These are phyloP conservation scores for Cymbopogon citratus DNA, from an alignment of 176 grass and related monocot genomes.

Conservation along the genomic window DNA sequence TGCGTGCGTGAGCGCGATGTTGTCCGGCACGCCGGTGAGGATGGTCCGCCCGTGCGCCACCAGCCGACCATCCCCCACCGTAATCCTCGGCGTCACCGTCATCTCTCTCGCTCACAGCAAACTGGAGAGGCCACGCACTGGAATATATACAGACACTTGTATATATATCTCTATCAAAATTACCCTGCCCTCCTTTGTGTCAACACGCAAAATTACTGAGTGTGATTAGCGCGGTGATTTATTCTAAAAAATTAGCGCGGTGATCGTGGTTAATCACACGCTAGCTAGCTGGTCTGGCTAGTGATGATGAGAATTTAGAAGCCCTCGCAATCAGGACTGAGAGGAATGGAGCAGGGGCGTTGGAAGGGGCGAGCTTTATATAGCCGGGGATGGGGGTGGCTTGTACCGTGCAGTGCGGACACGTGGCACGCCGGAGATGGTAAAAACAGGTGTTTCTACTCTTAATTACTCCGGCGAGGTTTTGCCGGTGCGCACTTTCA, in stretches of 20 bases:
- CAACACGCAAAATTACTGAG: neutral
- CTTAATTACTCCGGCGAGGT: neutral
- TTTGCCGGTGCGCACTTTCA: neutral
- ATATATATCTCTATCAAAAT: too few relatives aligned
- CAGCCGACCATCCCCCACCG: slow-evolving; percentile 41
- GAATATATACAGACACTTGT: too few relatives aligned
- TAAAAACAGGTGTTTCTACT: neutral
- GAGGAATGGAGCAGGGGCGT: neutral
- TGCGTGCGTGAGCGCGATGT: slow-evolving; percentile 42
- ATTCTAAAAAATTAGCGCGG: too few relatives aligned
- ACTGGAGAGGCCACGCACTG: neutral
- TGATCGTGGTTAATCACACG: neutral
- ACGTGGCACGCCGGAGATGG: slow-evolving; percentile 7
- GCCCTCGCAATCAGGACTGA: slow-evolving; percentile 2
- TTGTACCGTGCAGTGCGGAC: neutral
- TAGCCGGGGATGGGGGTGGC: neutral
- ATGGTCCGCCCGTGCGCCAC: slow-evolving; percentile 54
- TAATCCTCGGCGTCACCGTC: slow-evolving; percentile 59
- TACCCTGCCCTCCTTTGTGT: neutral
- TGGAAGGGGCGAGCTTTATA: neutral
- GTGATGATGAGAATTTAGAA: neutral
- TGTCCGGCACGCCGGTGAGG: slow-evolving; percentile 54
- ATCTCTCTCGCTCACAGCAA: slow-evolving; percentile 11
- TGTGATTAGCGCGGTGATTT: neutral
- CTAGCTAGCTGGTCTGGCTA: neutral